These are phyloP conservation scores for Staphylotrichum tortipilum DNA, from an alignment of 495 filamentous ascomycete genomes.

Conservation along the genomic window DNA sequence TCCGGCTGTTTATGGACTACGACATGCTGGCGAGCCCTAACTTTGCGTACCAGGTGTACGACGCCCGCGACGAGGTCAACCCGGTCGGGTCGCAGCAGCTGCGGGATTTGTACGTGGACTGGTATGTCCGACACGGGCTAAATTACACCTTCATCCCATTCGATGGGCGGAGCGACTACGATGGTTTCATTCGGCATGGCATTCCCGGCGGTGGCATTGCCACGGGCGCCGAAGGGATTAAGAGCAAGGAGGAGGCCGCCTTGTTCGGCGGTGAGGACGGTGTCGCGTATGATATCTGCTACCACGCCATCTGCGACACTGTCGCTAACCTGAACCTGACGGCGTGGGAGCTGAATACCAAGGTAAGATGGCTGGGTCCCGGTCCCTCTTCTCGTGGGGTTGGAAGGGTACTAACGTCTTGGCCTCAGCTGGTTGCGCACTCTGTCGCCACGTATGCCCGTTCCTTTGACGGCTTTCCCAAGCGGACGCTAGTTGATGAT, in stretches of 20 bases:
- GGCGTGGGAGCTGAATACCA: conserved; percentile 48
- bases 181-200: conserved; percentile 44
- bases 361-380: conserved; percentile 26
- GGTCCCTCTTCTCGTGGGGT: not conserved
- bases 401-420: not conserved
- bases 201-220: conserved; percentile 52
- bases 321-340: conserved; percentile 41
- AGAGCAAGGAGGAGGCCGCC: conserved; percentile 40
- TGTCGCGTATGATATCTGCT: conserved; percentile 46
- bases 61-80: conserved; percentile 37
- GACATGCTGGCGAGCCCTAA: conserved; percentile 52
- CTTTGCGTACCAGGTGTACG: conserved; percentile 47
- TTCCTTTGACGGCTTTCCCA: conserved; percentile 47
- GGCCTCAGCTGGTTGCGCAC: conserved; percentile 42
- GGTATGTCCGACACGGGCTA: conserved; percentile 38
- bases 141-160: conserved; percentile 47
- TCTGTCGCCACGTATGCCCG: conserved; percentile 45
- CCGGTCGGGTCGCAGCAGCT: conserved; percentile 43
- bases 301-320: conserved; percentile 48
- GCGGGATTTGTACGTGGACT: conserved; percentile 43
- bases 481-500: conserved; percentile 25
- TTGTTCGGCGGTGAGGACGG: conserved; percentile 48
- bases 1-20: conserved; percentile 52
- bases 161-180: conserved; percentile 50
- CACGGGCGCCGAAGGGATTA: conserved; percentile 53